Percentiles rank a stretch among this genome's conserved stretches.
Evolutionary conservation across 805 yeast species (phyloP).

Genomic region (Teunomyces funiuensis): DNA sequence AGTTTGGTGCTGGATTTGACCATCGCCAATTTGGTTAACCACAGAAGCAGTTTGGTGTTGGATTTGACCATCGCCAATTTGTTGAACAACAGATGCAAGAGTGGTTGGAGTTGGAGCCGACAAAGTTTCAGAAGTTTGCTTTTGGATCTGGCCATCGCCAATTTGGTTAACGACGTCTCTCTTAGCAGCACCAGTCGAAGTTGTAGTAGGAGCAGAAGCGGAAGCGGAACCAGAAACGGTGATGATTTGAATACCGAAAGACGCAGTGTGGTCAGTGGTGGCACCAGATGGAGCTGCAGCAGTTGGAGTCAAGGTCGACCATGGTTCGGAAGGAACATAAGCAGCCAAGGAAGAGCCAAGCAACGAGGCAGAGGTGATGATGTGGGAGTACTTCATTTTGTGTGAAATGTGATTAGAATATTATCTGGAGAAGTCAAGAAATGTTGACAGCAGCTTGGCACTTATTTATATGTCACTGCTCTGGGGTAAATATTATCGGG

Average conservation of each 20-base stretch:
- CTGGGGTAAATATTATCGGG: background rate
- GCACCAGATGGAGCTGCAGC: slow-evolving; percentile 27
- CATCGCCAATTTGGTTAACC: slow-evolving; percentile 24
- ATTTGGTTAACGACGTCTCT: slow-evolving; percentile 20
- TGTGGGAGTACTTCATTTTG: slow-evolving; percentile 20
- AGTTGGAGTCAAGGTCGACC: slow-evolving; percentile 34
- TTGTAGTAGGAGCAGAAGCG: slow-evolving; percentile 24
- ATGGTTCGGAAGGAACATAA: slow-evolving; percentile 25
- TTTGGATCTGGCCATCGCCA: slow-evolving; percentile 63
- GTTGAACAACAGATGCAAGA: slow-evolving; percentile 46
- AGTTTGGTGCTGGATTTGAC: slow-evolving; percentile 27
- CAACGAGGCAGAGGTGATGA: slow-evolving; percentile 34
- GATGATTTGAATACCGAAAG: slow-evolving; percentile 70
- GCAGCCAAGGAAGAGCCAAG: slow-evolving; percentile 57
- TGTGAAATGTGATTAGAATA: slow-evolving; percentile 1
- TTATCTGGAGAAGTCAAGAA: background rate
- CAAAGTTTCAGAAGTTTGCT: slow-evolving; percentile 36
- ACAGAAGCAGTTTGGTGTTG: slow-evolving; percentile 40
- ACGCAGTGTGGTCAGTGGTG: slow-evolving; percentile 50
- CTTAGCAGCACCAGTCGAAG: slow-evolving; percentile 22
- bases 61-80: slow-evolving; percentile 47
- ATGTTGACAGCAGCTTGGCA: background rate
- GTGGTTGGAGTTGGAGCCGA: slow-evolving; percentile 43
- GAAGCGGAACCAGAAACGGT: slow-evolving; percentile 44
- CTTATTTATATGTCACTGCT: slow-evolving; percentile 2